Conservation (phyloP, 257 asterid genomes). For the Gentiana straminea region DNA sequence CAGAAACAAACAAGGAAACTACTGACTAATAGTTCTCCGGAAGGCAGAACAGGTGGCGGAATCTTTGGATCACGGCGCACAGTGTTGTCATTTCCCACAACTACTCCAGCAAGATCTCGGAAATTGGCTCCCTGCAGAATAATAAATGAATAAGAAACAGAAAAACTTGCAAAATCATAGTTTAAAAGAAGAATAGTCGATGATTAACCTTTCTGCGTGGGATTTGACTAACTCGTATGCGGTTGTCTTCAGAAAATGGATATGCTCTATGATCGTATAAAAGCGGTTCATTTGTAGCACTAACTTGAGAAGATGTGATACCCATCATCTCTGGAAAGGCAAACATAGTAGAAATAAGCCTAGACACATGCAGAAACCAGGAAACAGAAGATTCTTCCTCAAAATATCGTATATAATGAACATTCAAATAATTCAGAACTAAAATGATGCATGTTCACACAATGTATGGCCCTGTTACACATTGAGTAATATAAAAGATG, state of each 20-base stretch:
- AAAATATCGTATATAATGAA: no score
- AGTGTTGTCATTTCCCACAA: conserved; percentile 55
- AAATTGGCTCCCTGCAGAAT: conserved; percentile 58
- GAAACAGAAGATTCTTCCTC: no score
- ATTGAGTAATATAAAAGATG: no score
- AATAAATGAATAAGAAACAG: conserved; percentile 6
- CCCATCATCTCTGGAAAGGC: conserved; percentile 43
- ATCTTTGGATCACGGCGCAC: conserved; percentile 48
- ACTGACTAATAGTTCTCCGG: conserved; percentile 49
- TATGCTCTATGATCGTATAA: conserved; percentile 62
- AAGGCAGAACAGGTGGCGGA: conserved; percentile 48
- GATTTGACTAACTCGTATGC: conserved; percentile 48
- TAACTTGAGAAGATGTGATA: conserved; percentile 11
- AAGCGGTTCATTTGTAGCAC: conserved; percentile 11
- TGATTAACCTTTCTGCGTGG: conserved; percentile 45
- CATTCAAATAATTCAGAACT: no score
- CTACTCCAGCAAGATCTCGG: conserved; percentile 63
- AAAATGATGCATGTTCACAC: no score
- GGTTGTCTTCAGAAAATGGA: conserved; percentile 36
- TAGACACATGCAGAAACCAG: not conserved
- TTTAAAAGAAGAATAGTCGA: not conserved
- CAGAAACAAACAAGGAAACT: not conserved
- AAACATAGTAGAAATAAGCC: not conserved
- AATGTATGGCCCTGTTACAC: no score
- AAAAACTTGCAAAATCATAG: not conserved